Base-by-base conservation (phyloP, 306 rosid genomes). In the Vicia sativa region DNA sequence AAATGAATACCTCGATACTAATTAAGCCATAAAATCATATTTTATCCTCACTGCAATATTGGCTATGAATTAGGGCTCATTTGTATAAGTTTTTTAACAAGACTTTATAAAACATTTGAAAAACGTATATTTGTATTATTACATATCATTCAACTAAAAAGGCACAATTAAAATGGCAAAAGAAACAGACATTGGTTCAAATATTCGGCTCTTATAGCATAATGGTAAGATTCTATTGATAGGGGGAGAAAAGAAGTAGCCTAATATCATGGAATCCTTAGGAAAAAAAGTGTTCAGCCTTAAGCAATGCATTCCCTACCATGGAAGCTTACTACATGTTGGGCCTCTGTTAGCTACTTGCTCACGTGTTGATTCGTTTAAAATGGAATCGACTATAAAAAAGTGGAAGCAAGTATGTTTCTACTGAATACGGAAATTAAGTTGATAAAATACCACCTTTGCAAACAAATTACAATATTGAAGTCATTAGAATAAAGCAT, bases 401-500 rank as follows among this genome's bases (percentile, higher is more conserved):
- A 39, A 35, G 72, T 25, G 42, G 67, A 54, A 65, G 48, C 50
- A 15, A 53, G 41, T 45, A 44, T 9, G 29, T 56, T 39, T 65
- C 23, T 39, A 71, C 18, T 18, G 41, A 57, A 70, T 42, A 31
- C 9, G 61, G 55, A 64, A 71, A 34, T 34, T 23, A 63, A 68
- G 68, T 50, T 53, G 59, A 49, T 57, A 67, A 52, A 61, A 57
- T 31, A 64, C 38, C 71, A 39, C 50, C 70, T 75, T 62, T 16
- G 14, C 13, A 63, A 29, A 34, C 60, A 54, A 16, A 54, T 50
- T 59, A 28, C 28, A 62, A 69, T 13, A 28, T 62, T 9, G 23
- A 69, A 63, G 46, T 23, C 57, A 62, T 18, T 65, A 46, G 73
- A 68, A 71, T 34, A 49, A 79, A 72, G 53, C 42, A 6, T 59